phyloP scores from a whole-genome alignment of 2,329 filamentous ascomycete genomes.

The Aspergillus flavus region DNA sequence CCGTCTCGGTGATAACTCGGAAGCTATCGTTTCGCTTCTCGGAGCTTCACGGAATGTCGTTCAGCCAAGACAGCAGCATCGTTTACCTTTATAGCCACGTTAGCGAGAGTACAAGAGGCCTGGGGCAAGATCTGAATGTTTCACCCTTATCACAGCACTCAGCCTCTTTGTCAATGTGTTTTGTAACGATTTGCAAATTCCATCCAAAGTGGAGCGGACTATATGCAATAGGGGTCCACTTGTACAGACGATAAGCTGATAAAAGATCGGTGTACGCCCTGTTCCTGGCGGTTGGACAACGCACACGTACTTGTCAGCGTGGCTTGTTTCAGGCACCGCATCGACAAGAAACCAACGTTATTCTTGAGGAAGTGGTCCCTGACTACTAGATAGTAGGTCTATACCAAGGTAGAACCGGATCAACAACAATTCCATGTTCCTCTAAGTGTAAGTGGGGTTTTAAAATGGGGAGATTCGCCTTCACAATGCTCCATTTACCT shows the following conservation, averaged over 20 bases:
- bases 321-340: background rate
- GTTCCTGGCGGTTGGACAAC: background rate
- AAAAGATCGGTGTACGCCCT: slow-evolving; percentile 1
- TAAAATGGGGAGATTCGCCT: background rate
- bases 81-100: background rate
- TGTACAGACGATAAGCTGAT: background rate
- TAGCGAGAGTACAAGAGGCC: background rate
- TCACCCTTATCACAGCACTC: background rate
- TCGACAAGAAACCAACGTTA: background rate
- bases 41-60: background rate
- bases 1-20: background rate
- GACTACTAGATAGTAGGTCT: background rate
- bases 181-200: slow-evolving; percentile 1
- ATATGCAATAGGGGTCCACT: background rate
- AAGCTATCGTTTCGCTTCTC: background rate
- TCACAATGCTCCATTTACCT: background rate
- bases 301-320: background rate
- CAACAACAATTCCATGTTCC: background rate
- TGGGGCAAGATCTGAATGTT: background rate
- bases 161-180: background rate
- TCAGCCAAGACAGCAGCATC: background rate
- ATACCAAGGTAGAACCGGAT: background rate
- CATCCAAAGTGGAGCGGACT: background rate
- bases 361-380: background rate
- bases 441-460: background rate